Base-by-base conservation (phyloP, 2,329 filamentous ascomycete genomes). In the Podosphaera leucotricha region DNA sequence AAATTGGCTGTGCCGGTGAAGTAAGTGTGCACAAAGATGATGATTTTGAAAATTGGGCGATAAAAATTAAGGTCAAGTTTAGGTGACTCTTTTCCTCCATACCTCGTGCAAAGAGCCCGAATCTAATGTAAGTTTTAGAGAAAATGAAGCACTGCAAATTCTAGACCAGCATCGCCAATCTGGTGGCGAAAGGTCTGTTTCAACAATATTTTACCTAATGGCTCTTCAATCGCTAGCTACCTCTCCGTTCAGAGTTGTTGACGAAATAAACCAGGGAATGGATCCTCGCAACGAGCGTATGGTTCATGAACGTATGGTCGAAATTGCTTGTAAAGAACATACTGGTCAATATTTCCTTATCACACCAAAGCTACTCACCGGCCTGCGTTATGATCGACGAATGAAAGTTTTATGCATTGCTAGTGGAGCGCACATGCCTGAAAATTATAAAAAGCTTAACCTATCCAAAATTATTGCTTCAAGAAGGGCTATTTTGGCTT, bases 181-280 rank as follows among this genome's bases (percentile, higher is more conserved):
- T 1, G 90, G 90, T 54, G 90, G 90, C 50, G 90, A 98, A 64
- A 80, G 90, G 47, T 84, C 90, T 20, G 87, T 98, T 19, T 92
- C 84, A 19, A 98, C 90, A 13, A 92, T 95, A 57, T 98, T 95
- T 69, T 98, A 92, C 64, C 82, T 98, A 46, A 95, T 98, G 86
- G 84, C 90, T 4, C 72, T 98, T 21, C 90, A 98, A 60, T 82
- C 82, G 42, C 77, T 98, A 55, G 87, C 90, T 15, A 80, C 85
- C 55, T 85, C 86, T 2, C 90, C 90, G 1, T 98, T 98, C 71
- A 84, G 90, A 43, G 87, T 98, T 42, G 90, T 98, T 47, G 90
- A 98, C 62, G 90, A 98, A 64, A 98, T 98, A 68, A 98, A 98
- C 58, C 90, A 98, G 63, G 90, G 90, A 52, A 98, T 98, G 90